Conservation (phyloP, 2,329 filamentous ascomycete genomes). For the Microcyclosporella mali region DNA sequence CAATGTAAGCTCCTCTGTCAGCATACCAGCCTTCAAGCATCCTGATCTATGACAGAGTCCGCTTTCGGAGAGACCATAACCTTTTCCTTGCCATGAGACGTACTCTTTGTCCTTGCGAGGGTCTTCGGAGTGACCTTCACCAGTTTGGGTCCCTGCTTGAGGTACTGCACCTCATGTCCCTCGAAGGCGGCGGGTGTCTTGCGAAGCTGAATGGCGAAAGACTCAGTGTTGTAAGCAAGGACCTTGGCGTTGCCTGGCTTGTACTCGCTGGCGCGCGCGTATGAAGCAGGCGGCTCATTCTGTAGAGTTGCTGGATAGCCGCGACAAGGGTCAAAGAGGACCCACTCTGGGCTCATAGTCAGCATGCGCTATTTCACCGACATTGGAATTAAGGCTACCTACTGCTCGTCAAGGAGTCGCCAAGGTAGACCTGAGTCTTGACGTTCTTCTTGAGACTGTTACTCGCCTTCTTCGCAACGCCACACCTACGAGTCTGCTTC, state of each 20-base stretch:
- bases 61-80: too few species aligned
- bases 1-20: too few species aligned
- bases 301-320: slow-evolving; percentile 9
- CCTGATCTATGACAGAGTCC: too few species aligned
- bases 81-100: too few species aligned
- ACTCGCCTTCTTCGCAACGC: too few species aligned
- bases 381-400: too few species aligned
- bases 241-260: slow-evolving; percentile 19
- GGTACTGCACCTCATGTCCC: slow-evolving; percentile 17
- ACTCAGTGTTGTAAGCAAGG: slow-evolving; percentile 19
- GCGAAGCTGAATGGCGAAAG: slow-evolving; percentile 11
- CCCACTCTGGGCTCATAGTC: slow-evolving; percentile 19
- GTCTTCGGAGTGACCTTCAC: slow-evolving; percentile 4
- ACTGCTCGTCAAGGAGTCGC: too few species aligned
- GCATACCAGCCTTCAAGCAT: too few species aligned
- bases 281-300: slow-evolving; percentile 6
- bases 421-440: too few species aligned
- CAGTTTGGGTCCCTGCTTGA: slow-evolving; percentile 15
- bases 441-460: too few species aligned
- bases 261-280: slow-evolving; percentile 10
- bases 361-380: neutral
- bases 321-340: slow-evolving; percentile 22
- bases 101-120: too few species aligned
- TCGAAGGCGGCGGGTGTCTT: slow-evolving; percentile 11
- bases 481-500: too few species aligned